Evolutionary conservation across 129 eudicot genomes (phyloP), one percentile per base, ranked within the genome.

Genomic region (Arctium minus): DNA sequence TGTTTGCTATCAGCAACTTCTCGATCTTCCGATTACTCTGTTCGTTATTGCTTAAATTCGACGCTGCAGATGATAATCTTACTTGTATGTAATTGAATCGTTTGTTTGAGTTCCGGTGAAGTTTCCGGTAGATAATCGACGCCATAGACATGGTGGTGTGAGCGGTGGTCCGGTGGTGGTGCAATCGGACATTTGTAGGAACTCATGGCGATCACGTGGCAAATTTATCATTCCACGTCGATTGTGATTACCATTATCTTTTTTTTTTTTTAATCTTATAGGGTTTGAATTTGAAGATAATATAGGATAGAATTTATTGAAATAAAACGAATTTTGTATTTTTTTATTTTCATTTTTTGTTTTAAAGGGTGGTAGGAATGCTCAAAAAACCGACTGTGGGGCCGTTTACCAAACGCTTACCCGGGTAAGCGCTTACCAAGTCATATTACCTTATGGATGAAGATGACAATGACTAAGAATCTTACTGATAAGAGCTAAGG

Each of bases 1-100:
- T 84, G 62, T 96, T 96, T 0, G 99, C 99, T 3, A 96, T 87
- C 13, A 96, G 72, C 32, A 96, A 80, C 88, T 96, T 96, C 89
- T 96, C 98, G 5, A 96, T 94, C 56, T 88, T 79, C 33, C 82
- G 78, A 75, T 77, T 74, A 12, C 77, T 29, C 67, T 32, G 15
- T 12, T 79, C 82, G 73, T 70, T 56, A 83, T 53, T 10, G 90
- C 31, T 5, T 88, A 84, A 48, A 79, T 80, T 11, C 27, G 81
- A 40, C 81, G 79, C 48, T 18, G 88, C 33, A 38, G 70, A 46
- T 0, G 76, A 30, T 0, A 46, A 27, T 9, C 87, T 46, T 33
- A 8, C 40, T 37, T 69, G 82, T 37, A 36, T 38, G 50, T 31
- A 40, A 8, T 2, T 73, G 84, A n/a, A 78, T 29, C 79, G 85